Percentiles rank a stretch among this genome's conserved stretches.
Conservation (phyloP, 306 rosid genomes). For the Adenanthera pavonina region DNA sequence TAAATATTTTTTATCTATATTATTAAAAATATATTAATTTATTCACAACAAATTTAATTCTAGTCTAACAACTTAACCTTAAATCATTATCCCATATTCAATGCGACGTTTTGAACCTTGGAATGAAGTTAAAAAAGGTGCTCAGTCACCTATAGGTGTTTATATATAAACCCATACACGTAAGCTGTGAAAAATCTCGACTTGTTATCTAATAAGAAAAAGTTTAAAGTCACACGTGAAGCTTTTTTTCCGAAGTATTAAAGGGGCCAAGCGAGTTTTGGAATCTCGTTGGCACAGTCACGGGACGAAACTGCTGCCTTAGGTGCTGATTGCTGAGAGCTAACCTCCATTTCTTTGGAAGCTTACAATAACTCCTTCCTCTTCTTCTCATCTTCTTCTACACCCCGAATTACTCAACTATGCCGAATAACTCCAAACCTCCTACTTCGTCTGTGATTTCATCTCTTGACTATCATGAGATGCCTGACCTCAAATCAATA, state of each 20-base stretch:
- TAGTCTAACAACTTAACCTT: no score
- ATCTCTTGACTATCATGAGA: constrained; percentile 43
- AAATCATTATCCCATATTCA: no score
- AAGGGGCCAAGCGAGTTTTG: constrained; percentile 43
- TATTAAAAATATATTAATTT: no score
- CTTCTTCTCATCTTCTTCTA: constrained; percentile 20
- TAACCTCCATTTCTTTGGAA: constrained; percentile 34
- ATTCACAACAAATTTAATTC: no score
- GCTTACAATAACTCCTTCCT: constrained; percentile 22
- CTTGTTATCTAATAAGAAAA: not conserved
- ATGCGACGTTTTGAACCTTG: no score
- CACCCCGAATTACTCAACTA: constrained; percentile 33
- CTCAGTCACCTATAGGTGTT: no score
- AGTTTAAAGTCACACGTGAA: not conserved
- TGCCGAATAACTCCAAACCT: constrained; percentile 36
- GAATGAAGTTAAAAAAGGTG: no score
- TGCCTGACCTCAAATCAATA: constrained; percentile 59
- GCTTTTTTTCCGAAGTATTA: not conserved
- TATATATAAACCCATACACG: not conserved
- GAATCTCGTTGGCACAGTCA: constrained; percentile 53
- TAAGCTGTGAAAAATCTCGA: not conserved
- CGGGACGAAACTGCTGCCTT: constrained; percentile 61
- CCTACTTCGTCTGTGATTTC: constrained; percentile 30
- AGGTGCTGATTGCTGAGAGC: constrained; percentile 1
- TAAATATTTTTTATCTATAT: no score